A percentile compares a stretch with the other conserved stretches of the same genome.
Evolutionary conservation across 2,329 filamentous ascomycete species (phyloP).

Genomic region (Pezicula neosporulosa): DNA sequence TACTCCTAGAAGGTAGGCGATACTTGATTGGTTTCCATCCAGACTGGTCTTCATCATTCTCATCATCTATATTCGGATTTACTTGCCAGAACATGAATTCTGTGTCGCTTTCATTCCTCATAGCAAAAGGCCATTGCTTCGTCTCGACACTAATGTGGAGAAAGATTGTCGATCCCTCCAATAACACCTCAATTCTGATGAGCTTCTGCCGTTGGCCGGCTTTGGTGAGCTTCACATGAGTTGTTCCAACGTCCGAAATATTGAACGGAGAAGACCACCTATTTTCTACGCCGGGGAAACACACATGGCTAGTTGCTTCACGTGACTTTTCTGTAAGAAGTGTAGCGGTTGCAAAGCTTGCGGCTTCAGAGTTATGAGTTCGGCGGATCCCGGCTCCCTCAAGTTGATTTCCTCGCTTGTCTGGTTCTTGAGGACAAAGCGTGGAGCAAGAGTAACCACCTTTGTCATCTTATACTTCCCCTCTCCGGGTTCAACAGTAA

Average conservation of each 20-base stretch:
- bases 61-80: constrained; percentile 88
- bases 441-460: constrained; percentile 86
- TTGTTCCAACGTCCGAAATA: constrained; percentile 89
- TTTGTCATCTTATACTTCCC: constrained; percentile 98
- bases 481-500: constrained; percentile 85
- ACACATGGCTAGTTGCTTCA: constrained; percentile 93
- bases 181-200: constrained; percentile 81
- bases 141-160: constrained; percentile 85
- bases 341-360: constrained; percentile 84
- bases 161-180: constrained; percentile 94
- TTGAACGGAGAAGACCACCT: constrained; percentile 98
- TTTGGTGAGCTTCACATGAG: constrained; percentile 91
- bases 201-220: constrained; percentile 85
- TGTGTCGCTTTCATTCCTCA: constrained; percentile 95
- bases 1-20: constrained; percentile 85
- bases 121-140: constrained; percentile 97
- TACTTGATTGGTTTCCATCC: constrained; percentile 93
- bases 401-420: constrained; percentile 85
- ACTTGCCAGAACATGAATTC: constrained; percentile 97
- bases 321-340: constrained; percentile 77
- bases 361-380: constrained; percentile 72
- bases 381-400: constrained; percentile 86
- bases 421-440: constrained; percentile 93
- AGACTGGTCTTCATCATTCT: constrained; percentile 77
- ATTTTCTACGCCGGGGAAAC: constrained; percentile 91